Evolutionary conservation across 306 rosid genomes (phyloP).

Genomic region (Vicia sativa): DNA sequence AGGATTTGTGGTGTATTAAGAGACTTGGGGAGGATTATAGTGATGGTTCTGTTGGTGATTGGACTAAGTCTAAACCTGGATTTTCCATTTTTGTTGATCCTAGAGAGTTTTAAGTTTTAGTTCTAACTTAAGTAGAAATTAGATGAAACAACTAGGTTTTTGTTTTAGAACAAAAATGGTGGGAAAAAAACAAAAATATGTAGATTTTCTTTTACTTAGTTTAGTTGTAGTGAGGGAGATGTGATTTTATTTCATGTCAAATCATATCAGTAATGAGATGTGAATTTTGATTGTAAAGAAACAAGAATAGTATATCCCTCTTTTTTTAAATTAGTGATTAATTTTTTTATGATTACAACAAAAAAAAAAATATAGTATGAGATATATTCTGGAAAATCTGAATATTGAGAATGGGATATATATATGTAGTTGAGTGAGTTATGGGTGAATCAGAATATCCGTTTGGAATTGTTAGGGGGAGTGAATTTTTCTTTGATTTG

Average conservation of each 20-base stretch:
- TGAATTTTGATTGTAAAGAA: constrained; percentile 42
- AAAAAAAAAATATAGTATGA: constrained; percentile 3
- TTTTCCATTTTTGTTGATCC: constrained; percentile 93
- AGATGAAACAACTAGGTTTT: background rate
- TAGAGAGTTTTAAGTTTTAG: constrained; percentile 66
- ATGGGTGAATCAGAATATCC: constrained; percentile 47
- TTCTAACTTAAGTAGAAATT: constrained; percentile 1
- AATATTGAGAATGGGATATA: constrained; percentile 1
- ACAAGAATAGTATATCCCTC: constrained; percentile 24
- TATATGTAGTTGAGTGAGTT: constrained; percentile 4
- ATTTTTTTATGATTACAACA: constrained; percentile 11
- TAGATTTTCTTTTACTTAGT: background rate
- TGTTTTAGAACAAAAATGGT: no score
- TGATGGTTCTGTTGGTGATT: constrained; percentile 92
- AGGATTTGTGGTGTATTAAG: constrained; percentile 88
- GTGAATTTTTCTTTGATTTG: background rate
- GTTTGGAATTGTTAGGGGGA: constrained; percentile 11
- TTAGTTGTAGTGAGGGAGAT: background rate
- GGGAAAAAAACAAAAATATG: background rate
- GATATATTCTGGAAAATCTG: constrained; percentile 15
- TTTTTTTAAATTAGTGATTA: background rate
- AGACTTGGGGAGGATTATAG: constrained; percentile 85
- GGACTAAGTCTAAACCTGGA: constrained; percentile 92
- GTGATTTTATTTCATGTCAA: background rate
- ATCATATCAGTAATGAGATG: background rate